These are phyloP conservation scores for Fraxinus americana DNA, from an alignment of 257 asterid species.

Conservation along the genomic window DNA sequence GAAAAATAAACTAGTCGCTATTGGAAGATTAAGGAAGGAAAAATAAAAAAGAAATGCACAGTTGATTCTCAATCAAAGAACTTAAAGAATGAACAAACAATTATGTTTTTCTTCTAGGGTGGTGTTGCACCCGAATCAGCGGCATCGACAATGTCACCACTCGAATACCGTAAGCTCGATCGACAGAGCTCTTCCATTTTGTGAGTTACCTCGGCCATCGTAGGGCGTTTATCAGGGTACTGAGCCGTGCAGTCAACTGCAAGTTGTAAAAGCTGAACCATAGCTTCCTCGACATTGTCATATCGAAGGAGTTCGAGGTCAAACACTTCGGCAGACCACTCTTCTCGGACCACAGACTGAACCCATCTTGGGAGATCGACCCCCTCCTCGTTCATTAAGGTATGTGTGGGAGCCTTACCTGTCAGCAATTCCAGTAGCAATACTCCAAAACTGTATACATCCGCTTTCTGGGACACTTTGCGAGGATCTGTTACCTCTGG, in stretches of 20 bases:
- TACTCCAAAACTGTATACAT: constrained; percentile 64
- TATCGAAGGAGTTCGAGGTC: constrained; percentile 58
- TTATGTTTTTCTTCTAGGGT: constrained; percentile 11
- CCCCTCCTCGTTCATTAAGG: constrained; percentile 21
- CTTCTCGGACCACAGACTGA: constrained; percentile 18
- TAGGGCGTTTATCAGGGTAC: constrained; percentile 56
- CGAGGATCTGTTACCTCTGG: constrained; percentile 65
- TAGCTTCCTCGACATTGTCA: constrained; percentile 63
- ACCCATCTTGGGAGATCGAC: constrained; percentile 30
- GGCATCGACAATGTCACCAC: constrained; percentile 22
- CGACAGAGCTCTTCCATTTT: constrained; percentile 50
- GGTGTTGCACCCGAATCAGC: background rate
- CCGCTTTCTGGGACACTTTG: constrained; percentile 56
- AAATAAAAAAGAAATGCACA: constrained; percentile 21
- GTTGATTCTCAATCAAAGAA: constrained; percentile 35
- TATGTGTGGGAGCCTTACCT: constrained; percentile 12
- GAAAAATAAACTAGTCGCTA: constrained; percentile 12
- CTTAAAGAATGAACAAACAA: constrained; percentile 43
- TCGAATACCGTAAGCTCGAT: constrained; percentile 8
- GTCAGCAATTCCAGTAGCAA: constrained; percentile 49
- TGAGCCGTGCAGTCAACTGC: constrained; percentile 60
- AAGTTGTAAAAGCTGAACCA: constrained; percentile 65
- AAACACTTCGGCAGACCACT: constrained; percentile 20
- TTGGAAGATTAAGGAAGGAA: background rate
- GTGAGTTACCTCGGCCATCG: constrained; percentile 44